Evolutionary conservation across 495 filamentous ascomycete genomes (phyloP).

Genomic region (Penicillium turbatum): DNA sequence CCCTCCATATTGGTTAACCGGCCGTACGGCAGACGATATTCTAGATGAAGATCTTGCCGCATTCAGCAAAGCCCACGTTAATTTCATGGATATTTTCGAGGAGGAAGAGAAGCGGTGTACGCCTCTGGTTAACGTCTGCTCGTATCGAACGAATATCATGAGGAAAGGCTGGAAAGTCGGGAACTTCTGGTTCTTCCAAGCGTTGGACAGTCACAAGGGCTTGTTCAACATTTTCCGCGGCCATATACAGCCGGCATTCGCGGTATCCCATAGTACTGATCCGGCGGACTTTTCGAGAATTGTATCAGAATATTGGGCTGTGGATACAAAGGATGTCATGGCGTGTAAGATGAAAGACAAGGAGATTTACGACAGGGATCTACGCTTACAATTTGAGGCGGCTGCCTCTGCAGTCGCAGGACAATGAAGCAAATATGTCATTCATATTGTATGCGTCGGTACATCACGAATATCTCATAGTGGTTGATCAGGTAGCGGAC

Average conservation of each 20-base stretch:
- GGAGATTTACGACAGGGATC: not conserved
- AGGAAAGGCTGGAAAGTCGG: constrained; percentile 14
- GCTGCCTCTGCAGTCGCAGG: no score
- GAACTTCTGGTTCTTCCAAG: constrained; percentile 28
- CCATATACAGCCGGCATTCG: constrained; percentile 15
- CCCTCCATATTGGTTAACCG: constrained; percentile 21
- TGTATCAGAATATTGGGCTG: constrained; percentile 3
- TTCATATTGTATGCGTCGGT: no score
- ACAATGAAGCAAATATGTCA: no score
- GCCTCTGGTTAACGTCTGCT: not conserved
- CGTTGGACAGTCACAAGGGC: constrained; percentile 22
- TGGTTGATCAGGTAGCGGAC: no score
- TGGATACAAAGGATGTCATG: constrained; percentile 4
- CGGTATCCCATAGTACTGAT: not conserved
- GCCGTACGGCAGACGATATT: constrained; percentile 19
- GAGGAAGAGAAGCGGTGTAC: constrained; percentile 6
- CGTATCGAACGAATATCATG: constrained; percentile 17
- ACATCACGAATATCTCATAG: no score
- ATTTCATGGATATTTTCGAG: constrained; percentile 7
- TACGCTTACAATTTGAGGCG: no score
- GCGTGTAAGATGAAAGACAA: not conserved
- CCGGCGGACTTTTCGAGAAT: not conserved
- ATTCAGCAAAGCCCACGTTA: not conserved
- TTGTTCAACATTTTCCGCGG: constrained; percentile 16
- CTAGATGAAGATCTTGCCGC: not conserved